Evolutionary conservation across 208 protist species (phyloP), one percentile per base, ranked within the genome.

Genomic region (Crithidia brevicula): DNA sequence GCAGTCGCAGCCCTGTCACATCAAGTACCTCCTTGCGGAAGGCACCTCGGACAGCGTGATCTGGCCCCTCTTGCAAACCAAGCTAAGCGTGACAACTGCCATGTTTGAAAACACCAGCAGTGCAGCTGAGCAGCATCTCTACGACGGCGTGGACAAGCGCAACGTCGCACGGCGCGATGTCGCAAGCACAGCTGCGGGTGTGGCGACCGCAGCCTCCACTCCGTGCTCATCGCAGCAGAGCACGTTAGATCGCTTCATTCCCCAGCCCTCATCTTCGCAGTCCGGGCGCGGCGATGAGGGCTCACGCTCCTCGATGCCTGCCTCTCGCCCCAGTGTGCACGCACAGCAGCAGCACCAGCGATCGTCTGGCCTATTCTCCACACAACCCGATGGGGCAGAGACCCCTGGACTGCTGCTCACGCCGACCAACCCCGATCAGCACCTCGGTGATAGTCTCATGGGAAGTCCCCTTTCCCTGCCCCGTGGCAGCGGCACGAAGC

Each of bases 1-100:
- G 34, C 96, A 98, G 67, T 46, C 67, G 10, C 84, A 94, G 38
- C 50, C 83, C 13, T 97, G 96, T 56, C 72, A 80, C 50, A 97
- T 99, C 67, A 88, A 96, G 57, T 98, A 98, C 77, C 80, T 98
- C 13, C 82, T 98, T 31, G 94, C 92, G 8, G 86, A 98, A 57
- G 90, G 90, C 63, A 98, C 94, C 3, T 83, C 88, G 0, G 94
- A 98, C 67, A 91, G 80, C 42, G 81, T 97, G 22, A 92, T 98
- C 52, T 98, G 94, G 94, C 91, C 94, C 1, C 77, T 97, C 71
- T 75, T 98, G 43, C 81, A 97, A 56, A 74, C 58, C 18, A 98
- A 98, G 67, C 67, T 97, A 27, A 88, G 70, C 38, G 92, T 98
- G 30, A 95, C 88, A 15, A 78, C 80, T 7, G 89, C 88, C 15